Conservation (phyloP, 148 eudicot species). For the Amaranthus hypochondriacus region DNA sequence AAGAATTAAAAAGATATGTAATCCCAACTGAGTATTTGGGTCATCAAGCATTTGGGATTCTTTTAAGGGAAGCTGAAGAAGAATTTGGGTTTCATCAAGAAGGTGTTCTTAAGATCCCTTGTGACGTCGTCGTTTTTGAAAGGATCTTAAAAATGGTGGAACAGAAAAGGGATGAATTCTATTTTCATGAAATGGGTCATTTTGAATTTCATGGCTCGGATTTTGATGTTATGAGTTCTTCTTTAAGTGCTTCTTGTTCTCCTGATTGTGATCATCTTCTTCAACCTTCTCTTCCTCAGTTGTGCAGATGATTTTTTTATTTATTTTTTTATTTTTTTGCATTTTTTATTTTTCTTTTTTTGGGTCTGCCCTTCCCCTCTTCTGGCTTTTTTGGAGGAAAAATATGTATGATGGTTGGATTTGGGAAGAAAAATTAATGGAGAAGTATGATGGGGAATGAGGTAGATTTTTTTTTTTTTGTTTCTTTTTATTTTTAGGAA, state of each 20-base stretch:
- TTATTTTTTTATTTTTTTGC: background rate
- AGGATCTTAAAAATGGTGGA: conserved; percentile 58
- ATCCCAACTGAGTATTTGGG: conserved; percentile 70
- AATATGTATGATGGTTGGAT: background rate
- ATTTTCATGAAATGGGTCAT: background rate
- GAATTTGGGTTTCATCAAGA: conserved; percentile 92
- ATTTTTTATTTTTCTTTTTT: background rate
- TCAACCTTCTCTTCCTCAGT: conserved; percentile 33
- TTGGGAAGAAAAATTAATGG: background rate
- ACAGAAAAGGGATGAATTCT: conserved; percentile 32
- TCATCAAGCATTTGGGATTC: conserved; percentile 56
- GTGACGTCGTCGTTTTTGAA: conserved; percentile 58
- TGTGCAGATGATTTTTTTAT: conserved; percentile 33
- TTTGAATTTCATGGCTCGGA: conserved; percentile 10
- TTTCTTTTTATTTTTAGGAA: background rate
- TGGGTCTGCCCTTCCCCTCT: conserved; percentile 3
- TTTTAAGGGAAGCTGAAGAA: conserved; percentile 82
- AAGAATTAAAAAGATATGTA: conserved; percentile 62
- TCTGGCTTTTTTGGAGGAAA: background rate
- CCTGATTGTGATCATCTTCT: conserved; percentile 40
- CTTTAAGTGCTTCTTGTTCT: conserved; percentile 26
- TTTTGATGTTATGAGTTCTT: conserved; percentile 12
- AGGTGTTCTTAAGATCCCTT: conserved; percentile 80
- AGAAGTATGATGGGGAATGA: background rate
- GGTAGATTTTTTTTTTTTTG: background rate